These are phyloP conservation scores for Stemphylium beticola DNA, from an alignment of 2,329 filamentous ascomycete species.

Conservation along the genomic window DNA sequence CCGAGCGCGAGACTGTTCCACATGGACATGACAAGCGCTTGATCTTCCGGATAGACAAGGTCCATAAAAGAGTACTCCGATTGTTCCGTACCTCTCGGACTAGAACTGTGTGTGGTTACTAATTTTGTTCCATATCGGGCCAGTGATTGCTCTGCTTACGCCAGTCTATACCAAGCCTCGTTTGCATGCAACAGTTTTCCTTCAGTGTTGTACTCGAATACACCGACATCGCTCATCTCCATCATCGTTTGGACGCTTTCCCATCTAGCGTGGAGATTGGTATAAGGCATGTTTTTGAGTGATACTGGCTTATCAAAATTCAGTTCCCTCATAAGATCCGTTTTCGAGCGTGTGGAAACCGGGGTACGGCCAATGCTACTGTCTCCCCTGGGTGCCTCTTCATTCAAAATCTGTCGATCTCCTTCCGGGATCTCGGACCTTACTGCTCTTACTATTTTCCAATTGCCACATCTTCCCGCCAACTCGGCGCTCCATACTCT, in stretches of 20 bases:
- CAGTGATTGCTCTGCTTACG: constrained; percentile 6
- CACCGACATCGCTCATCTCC: constrained; percentile 46
- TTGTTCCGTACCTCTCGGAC: constrained; percentile 28
- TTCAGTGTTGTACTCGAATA: constrained; percentile 37
- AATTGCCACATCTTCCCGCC: constrained; percentile 17
- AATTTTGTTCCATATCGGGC: background rate
- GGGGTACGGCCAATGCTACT: background rate
- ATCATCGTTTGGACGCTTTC: constrained; percentile 41
- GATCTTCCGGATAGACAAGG: constrained; percentile 36
- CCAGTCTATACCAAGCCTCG: constrained; percentile 38
- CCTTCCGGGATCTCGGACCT: background rate
- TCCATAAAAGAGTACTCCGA: constrained; percentile 41
- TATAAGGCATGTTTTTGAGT: constrained; percentile 10
- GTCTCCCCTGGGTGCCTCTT: background rate
- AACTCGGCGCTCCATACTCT: constrained; percentile 26
- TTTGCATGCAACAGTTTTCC: constrained; percentile 40
- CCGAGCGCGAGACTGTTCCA: constrained; percentile 40
- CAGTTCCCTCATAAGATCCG: constrained; percentile 10
- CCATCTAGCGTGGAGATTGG: constrained; percentile 31
- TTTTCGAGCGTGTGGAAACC: constrained; percentile 13
- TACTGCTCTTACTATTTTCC: constrained; percentile 27
- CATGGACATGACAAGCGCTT: constrained; percentile 32
- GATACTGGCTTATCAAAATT: constrained; percentile 5
- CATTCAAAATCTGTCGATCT: background rate
- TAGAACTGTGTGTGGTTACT: constrained; percentile 21